These are phyloP conservation scores for Exophiala viscosa DNA, from an alignment of 2,329 filamentous ascomycete species.

Conservation along the genomic window DNA sequence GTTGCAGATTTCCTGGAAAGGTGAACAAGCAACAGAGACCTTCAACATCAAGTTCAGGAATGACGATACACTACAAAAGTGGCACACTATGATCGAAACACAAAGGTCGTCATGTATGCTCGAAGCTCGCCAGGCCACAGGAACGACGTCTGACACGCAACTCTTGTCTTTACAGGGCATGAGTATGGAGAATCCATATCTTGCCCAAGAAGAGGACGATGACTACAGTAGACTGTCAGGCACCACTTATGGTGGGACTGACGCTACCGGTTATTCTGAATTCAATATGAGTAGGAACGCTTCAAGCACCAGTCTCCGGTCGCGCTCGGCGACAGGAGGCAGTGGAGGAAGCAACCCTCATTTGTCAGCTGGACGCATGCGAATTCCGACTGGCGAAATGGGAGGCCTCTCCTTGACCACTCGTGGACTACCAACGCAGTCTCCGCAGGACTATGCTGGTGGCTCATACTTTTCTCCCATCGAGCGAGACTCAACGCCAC, in stretches of 20 bases:
- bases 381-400: slow-evolving; percentile 17
- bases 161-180: slow-evolving; percentile 76
- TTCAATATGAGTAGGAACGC: slow-evolving; percentile 62
- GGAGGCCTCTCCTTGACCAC: slow-evolving; percentile 25
- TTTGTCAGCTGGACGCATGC: slow-evolving; percentile 22
- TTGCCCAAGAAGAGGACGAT: slow-evolving; percentile 56
- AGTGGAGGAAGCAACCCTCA: slow-evolving; percentile 35
- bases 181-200: slow-evolving; percentile 77
- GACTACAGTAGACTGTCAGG: slow-evolving; percentile 32
- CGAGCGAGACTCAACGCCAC: slow-evolving; percentile 51
- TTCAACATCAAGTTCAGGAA: slow-evolving; percentile 92
- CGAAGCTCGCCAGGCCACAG: slow-evolving; percentile 49
- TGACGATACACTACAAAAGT: slow-evolving; percentile 90
- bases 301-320: slow-evolving; percentile 70
- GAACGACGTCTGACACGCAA: slow-evolving; percentile 57
- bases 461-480: slow-evolving; percentile 94
- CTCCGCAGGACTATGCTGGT: slow-evolving; percentile 60
- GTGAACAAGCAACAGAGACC: slow-evolving; percentile 92
- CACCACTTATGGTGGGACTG: slow-evolving; percentile 31
- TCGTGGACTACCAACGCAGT: slow-evolving; percentile 39
- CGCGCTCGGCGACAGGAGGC: slow-evolving; percentile 69
- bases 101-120: slow-evolving; percentile 58
- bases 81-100: slow-evolving; percentile 73
- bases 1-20: slow-evolving; percentile 98
- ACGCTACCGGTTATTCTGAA: slow-evolving; percentile 42